Base-by-base conservation (phyloP, 768 basidiomycete genomes). In the Imleria badia region DNA sequence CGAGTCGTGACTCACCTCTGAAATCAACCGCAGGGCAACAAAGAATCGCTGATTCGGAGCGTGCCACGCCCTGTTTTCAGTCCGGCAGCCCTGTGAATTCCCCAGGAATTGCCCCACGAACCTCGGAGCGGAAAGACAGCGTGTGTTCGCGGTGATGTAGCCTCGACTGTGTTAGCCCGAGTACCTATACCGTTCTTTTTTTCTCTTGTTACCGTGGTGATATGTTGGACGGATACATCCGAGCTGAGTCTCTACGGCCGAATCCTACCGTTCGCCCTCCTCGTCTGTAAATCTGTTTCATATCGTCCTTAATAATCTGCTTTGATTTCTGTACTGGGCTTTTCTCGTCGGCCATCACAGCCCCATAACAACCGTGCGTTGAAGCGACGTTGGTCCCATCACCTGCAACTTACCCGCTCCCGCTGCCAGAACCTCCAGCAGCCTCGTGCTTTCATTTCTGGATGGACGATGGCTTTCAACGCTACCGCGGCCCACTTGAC, bases 401-500 rank as follows among this genome's bases (percentile, higher is more conserved):
- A 7, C 6, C 10, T 39, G 1, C 38, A 17, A 48, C 38, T 26
- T 10, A 31, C 23, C 29, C 23, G 39, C 14, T 20, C 41, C 47
- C n/a, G n/a, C n/a, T n/a, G n/a, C n/a, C n/a, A n/a, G n/a, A n/a
- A n/a, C n/a, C n/a, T n/a, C n/a, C 1, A 20, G 22, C 40, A 30
- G 35, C 60, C 62, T 58, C 60, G 59, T 52, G 59, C 47, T 58
- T 52, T 55, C 20, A 56, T 64, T 44, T 38, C 52, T 47, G 55
- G 26, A 61, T 55, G 56, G 56, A 59, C 62, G 23, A 81, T 81
- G 79, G 74, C 80, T 45, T 81, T 73, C 68, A 76, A 78, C 59
- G 73, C 80, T 54, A 68, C 80, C 40, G 66, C 83, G 20, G 72
- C 81, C 39, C 87, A 86, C 48, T 73, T 91, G 56, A 90, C 86